phyloP scores from a whole-genome alignment of 257 asterid genomes.

The Ajuga chamaepitys region DNA sequence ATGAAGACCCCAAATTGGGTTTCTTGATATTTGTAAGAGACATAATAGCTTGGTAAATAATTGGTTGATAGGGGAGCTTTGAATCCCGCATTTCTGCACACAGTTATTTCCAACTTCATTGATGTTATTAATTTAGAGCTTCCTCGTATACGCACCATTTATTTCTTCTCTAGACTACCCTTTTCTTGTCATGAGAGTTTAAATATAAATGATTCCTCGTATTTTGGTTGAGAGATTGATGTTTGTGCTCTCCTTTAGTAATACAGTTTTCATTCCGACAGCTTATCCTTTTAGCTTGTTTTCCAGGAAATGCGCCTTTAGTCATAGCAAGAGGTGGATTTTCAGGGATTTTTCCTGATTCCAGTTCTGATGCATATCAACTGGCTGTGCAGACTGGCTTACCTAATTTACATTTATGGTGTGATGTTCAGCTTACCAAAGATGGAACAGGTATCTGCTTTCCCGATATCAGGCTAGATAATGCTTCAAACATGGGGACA shows the following conservation, averaged over 20 bases:
- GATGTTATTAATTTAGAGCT: not conserved
- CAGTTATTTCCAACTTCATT: not conserved
- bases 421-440: constrained; percentile 70
- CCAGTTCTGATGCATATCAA: constrained; percentile 41
- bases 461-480: constrained; percentile 52
- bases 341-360: constrained; percentile 74
- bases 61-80: too few relatives aligned
- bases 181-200: not conserved
- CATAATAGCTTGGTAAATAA: too few relatives aligned
- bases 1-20: not conserved
- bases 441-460: constrained; percentile 62
- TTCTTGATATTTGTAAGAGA: too few relatives aligned
- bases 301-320: constrained; percentile 58
- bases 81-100: not conserved
- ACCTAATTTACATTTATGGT: constrained; percentile 37
- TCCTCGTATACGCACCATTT: not conserved
- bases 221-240: not conserved
- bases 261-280: not conserved
- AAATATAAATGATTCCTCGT: not conserved
- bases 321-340: constrained; percentile 86
- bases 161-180: too few relatives aligned
- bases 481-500: constrained; percentile 24
- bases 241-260: not conserved
- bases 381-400: constrained; percentile 22
- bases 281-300: not conserved